A percentile compares a stretch with the other conserved stretches of the same genome.
These are phyloP conservation scores for Coemansia sp. DNA, from an alignment of 192 early-diverging fungal species.

Conservation along the genomic window DNA sequence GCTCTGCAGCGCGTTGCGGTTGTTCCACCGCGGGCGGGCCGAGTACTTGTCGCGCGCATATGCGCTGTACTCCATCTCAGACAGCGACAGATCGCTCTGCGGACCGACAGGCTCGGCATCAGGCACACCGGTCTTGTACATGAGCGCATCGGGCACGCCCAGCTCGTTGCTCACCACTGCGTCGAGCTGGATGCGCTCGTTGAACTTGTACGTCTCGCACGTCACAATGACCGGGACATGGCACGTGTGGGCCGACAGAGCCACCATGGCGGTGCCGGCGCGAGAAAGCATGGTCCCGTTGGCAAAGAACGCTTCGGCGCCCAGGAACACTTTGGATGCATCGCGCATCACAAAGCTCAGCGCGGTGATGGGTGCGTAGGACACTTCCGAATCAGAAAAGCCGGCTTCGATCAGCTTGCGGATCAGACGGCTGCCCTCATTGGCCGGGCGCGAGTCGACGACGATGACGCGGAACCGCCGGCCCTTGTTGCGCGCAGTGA, in stretches of 20 bases:
- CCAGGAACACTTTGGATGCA: slow-evolving; percentile 91
- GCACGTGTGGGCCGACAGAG: slow-evolving; percentile 82
- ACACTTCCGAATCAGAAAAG: slow-evolving; percentile 27
- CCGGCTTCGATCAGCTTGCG: slow-evolving; percentile 42
- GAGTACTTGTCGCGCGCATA: slow-evolving; percentile 55
- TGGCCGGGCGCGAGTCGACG: slow-evolving; percentile 81
- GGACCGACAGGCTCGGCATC: slow-evolving; percentile 47
- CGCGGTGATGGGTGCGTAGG: slow-evolving; percentile 48
- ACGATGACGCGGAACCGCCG: slow-evolving; percentile 90
- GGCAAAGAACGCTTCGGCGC: slow-evolving; percentile 86
- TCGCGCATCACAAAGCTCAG: slow-evolving; percentile 75
- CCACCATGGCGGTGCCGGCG: slow-evolving; percentile 86
- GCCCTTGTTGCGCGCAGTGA: slow-evolving; percentile 70
- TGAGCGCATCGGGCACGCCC: slow-evolving; percentile 84
- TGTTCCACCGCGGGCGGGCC: slow-evolving; percentile 50
- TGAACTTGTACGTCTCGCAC: slow-evolving; percentile 97
- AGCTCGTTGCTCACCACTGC: slow-evolving; percentile 97
- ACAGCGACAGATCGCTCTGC: slow-evolving; percentile 25
- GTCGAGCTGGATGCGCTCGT: slow-evolving; percentile 87
- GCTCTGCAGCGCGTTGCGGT: slow-evolving; percentile 18
- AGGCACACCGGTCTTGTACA: slow-evolving; percentile 50
- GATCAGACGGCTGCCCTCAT: slow-evolving; percentile 70
- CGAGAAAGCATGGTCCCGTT: slow-evolving; percentile 92
- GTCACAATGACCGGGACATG: slow-evolving; percentile 94
- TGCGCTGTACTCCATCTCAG: slow-evolving; percentile 54